These are phyloP conservation scores for Dentipellis fragilis DNA, from an alignment of 768 basidiomycete species.

Conservation along the genomic window DNA sequence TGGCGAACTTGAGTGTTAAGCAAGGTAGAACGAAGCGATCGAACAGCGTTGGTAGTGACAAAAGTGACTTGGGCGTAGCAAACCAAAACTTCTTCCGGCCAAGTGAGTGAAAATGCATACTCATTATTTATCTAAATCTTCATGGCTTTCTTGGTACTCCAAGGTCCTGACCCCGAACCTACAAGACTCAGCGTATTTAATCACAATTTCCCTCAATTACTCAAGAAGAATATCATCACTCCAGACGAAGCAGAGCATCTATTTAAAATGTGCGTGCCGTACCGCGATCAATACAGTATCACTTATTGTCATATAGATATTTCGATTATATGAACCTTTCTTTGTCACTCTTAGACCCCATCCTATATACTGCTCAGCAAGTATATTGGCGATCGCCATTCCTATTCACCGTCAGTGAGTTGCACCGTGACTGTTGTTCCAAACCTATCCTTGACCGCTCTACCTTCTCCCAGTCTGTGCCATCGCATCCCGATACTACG, in stretches of 20 bases:
- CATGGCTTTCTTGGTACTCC: background rate
- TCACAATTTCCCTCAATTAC: slow-evolving; percentile 8
- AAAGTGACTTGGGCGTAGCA: slow-evolving; percentile 36
- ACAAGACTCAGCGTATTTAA: slow-evolving; percentile 6
- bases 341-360: slow-evolving; percentile 72
- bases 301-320: slow-evolving; percentile 12
- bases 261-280: slow-evolving; percentile 11
- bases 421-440: background rate
- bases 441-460: background rate
- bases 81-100: slow-evolving; percentile 58
- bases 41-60: slow-evolving; percentile 14
- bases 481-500: slow-evolving; percentile 70
- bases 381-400: slow-evolving; percentile 83
- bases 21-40: slow-evolving; percentile 15
- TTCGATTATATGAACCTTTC: slow-evolving; percentile 75
- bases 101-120: slow-evolving; percentile 1
- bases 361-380: slow-evolving; percentile 75
- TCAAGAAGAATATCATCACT: slow-evolving; percentile 14
- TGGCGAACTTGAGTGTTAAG: slow-evolving; percentile 53
- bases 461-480: slow-evolving; percentile 55
- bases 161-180: slow-evolving; percentile 6
- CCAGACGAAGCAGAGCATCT: slow-evolving; percentile 12
- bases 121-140: background rate
- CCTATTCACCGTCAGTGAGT: slow-evolving; percentile 84
- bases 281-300: background rate